Percentiles rank a stretch among this genome's conserved stretches.
These are phyloP conservation scores for Vanrija sp. DNA, from an alignment of 1,284 basidiomycete species.

Conservation along the genomic window DNA sequence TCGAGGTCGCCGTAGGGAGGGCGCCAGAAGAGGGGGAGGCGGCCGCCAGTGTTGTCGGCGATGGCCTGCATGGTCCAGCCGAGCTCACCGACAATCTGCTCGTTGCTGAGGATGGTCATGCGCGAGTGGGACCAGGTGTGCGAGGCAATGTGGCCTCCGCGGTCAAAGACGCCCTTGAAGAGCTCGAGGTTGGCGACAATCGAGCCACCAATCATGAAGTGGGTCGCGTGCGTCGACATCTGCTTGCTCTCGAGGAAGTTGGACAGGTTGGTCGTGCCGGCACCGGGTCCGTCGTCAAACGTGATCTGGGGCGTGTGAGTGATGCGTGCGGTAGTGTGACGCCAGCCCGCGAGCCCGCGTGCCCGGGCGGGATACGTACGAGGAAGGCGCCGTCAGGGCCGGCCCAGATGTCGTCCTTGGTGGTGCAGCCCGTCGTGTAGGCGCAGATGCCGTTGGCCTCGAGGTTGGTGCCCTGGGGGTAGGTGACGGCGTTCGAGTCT, in stretches of 20 bases:
- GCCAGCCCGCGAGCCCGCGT: not conserved
- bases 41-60: slow-evolving; percentile 69
- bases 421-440: slow-evolving; percentile 36
- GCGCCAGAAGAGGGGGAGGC: slow-evolving; percentile 68
- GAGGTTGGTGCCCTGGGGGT: slow-evolving; percentile 3
- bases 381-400: slow-evolving; percentile 33
- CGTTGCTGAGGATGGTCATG: slow-evolving; percentile 74
- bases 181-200: slow-evolving; percentile 27
- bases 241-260: slow-evolving; percentile 52
- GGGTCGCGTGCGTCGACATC: slow-evolving; percentile 52
- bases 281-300: slow-evolving; percentile 54
- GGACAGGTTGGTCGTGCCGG: slow-evolving; percentile 51
- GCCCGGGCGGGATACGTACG: slow-evolving; percentile 16
- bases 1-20: slow-evolving; percentile 63
- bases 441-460: slow-evolving; percentile 33
- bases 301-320: slow-evolving; percentile 17
- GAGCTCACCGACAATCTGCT: slow-evolving; percentile 84
- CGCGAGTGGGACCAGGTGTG: slow-evolving; percentile 54
- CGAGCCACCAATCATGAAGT: slow-evolving; percentile 56
- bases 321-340: not conserved
- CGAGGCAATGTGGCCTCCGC: slow-evolving; percentile 42
- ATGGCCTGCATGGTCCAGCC: slow-evolving; percentile 88
- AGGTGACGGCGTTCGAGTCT: slow-evolving; percentile 1
- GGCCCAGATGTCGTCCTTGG: slow-evolving; percentile 26
- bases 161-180: slow-evolving; percentile 19